phyloP scores from a whole-genome alignment of 192 early-diverging fungal species.

The Martensiomyces pterosporus region DNA sequence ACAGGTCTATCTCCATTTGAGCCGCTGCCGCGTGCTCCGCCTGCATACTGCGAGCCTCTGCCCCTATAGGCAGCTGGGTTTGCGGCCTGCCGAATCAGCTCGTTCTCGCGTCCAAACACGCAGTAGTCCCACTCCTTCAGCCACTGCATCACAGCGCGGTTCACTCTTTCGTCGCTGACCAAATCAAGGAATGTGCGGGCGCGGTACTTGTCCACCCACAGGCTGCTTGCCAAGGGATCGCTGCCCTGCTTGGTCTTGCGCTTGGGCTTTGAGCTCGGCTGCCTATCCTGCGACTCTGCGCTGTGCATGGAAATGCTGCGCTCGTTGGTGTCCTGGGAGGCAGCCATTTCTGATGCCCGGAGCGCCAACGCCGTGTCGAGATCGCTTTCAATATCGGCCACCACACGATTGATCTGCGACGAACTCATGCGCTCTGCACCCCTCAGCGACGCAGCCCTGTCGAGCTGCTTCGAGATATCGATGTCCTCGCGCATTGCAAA shows the following conservation, averaged over 20 bases:
- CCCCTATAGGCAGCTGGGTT: too few relatives aligned
- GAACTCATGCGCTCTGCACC: slow-evolving; percentile 15
- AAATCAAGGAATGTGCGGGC: slow-evolving; percentile 80
- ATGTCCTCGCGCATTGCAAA: slow-evolving; percentile 18
- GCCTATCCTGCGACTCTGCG: neutral
- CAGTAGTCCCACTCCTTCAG: slow-evolving; percentile 97
- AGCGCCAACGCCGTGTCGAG: slow-evolving; percentile 13
- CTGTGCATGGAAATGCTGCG: neutral
- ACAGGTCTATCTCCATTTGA: too few relatives aligned
- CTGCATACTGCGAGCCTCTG: too few relatives aligned
- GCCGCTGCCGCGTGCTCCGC: too few relatives aligned
- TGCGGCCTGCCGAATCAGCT: slow-evolving; percentile 8
- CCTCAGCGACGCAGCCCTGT: slow-evolving; percentile 2
- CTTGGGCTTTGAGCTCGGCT: slow-evolving; percentile 16
- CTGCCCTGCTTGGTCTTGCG: slow-evolving; percentile 34
- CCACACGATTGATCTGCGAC: slow-evolving; percentile 30
- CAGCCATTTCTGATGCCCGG: slow-evolving; percentile 11
- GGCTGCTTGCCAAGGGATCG: slow-evolving; percentile 15
- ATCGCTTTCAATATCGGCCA: slow-evolving; percentile 29
- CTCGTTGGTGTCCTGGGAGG: neutral
- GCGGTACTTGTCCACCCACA: slow-evolving; percentile 93
- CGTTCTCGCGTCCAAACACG: slow-evolving; percentile 65
- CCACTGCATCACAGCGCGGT: slow-evolving; percentile 87
- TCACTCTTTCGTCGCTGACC: slow-evolving; percentile 86
- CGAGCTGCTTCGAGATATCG: slow-evolving; percentile 17